Percentiles rank a stretch among this genome's conserved stretches.
phyloP scores from a whole-genome alignment of 176 grass and related monocot species.

The Musa troglodytarum region DNA sequence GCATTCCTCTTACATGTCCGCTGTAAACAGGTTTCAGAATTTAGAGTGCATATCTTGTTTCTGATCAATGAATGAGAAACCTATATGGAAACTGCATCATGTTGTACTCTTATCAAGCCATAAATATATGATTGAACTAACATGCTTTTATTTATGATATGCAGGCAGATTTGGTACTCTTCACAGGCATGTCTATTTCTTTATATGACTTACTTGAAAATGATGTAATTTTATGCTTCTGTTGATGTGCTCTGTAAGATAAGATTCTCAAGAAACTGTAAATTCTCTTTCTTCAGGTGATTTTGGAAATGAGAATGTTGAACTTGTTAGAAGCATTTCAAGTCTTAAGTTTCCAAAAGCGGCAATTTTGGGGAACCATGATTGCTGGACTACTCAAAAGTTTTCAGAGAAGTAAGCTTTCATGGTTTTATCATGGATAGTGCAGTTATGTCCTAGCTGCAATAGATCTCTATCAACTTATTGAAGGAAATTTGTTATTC shows the following conservation, averaged over 20 bases:
- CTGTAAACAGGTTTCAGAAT: not conserved
- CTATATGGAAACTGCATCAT: not conserved
- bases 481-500: constrained; percentile 19
- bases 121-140: constrained; percentile 23
- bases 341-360: constrained; percentile 67
- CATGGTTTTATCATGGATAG: constrained; percentile 13
- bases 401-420: constrained; percentile 76
- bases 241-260: not conserved
- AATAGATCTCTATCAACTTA: constrained; percentile 19
- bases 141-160: constrained; percentile 28
- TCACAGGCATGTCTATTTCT: constrained; percentile 49
- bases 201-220: not conserved
- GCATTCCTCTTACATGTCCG: not conserved
- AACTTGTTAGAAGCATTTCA: constrained; percentile 93
- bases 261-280: constrained; percentile 7
- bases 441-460: constrained; percentile 13
- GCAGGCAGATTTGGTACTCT: constrained; percentile 91
- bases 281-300: constrained; percentile 46
- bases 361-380: constrained; percentile 90
- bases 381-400: constrained; percentile 79
- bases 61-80: not conserved
- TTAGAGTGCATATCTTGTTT: not conserved
- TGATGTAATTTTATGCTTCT: constrained; percentile 3
- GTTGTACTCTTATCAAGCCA: constrained; percentile 19
- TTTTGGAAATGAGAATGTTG: constrained; percentile 87